These are phyloP conservation scores for Tetraselmis striata DNA, from an alignment of 139 green algal species.

Conservation along the genomic window DNA sequence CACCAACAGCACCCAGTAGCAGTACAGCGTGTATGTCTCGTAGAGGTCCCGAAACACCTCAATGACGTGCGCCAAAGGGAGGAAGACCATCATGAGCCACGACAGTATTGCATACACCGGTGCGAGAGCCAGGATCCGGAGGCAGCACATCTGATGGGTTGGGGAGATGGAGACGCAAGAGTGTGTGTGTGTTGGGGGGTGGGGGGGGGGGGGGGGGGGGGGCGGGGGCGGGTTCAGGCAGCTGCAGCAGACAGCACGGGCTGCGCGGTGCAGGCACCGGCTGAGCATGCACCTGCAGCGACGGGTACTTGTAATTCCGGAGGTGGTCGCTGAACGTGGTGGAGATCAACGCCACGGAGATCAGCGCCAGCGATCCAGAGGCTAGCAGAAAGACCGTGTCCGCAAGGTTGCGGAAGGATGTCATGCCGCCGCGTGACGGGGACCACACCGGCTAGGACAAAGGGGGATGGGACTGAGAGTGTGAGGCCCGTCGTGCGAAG, in stretches of 20 bases:
- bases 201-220: too few species aligned
- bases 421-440: too few species aligned
- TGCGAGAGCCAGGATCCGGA: slow-evolving; percentile 14
- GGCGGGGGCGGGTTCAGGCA: too few species aligned
- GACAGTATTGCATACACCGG: slow-evolving; percentile 8
- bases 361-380: not conserved
- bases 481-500: too few species aligned
- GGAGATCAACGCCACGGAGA: slow-evolving; percentile 1
- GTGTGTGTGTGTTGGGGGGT: too few species aligned
- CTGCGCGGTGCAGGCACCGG: not conserved
- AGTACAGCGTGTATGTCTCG: slow-evolving; percentile 11
- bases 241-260: too few species aligned
- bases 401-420: slow-evolving; percentile 1
- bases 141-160: slow-evolving; percentile 8
- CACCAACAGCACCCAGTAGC: slow-evolving; percentile 16
- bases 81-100: slow-evolving; percentile 14
- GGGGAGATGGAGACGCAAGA: not conserved
- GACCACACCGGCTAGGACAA: too few species aligned
- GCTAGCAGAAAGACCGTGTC: slow-evolving; percentile 10
- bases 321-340: slow-evolving; percentile 13
- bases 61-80: slow-evolving; percentile 3
- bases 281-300: slow-evolving; percentile 1
- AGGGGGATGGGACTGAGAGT: too few species aligned
- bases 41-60: slow-evolving; percentile 10
- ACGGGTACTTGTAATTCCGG: slow-evolving; percentile 10